A percentile compares a stretch with the other conserved stretches of the same genome.
phyloP scores from a whole-genome alignment of 805 yeast species.

The Kazachstania kunashirensis region DNA sequence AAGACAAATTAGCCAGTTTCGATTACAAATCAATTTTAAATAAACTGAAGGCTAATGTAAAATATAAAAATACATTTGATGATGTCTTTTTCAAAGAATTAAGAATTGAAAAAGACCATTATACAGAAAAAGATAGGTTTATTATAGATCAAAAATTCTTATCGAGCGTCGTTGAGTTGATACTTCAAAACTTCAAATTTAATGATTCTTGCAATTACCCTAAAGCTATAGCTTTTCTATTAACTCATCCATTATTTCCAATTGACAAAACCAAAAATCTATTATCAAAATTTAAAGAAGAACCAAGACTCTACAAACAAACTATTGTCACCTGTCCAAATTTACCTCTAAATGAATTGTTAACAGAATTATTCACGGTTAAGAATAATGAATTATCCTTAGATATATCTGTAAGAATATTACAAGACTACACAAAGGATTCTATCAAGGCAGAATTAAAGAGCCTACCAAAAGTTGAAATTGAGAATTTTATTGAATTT shows the following conservation, averaged over 20 bases:
- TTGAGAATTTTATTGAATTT: constrained; percentile 28
- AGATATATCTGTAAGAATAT: constrained; percentile 57
- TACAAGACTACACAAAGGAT: constrained; percentile 53
- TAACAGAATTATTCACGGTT: constrained; percentile 46
- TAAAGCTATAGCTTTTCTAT: constrained; percentile 59
- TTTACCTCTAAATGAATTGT: constrained; percentile 52
- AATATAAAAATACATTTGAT: constrained; percentile 25
- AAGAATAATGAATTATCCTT: constrained; percentile 55
- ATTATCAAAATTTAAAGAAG: constrained; percentile 40
- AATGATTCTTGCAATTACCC: constrained; percentile 29
- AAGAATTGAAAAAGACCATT: constrained; percentile 38
- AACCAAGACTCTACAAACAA: constrained; percentile 64
- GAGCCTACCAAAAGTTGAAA: constrained; percentile 24
- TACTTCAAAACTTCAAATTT: constrained; percentile 26
- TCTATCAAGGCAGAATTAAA: constrained; percentile 43
- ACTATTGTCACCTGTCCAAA: constrained; percentile 74
- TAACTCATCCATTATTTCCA: constrained; percentile 87
- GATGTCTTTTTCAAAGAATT: constrained; percentile 25
- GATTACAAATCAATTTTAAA: constrained; percentile 21
- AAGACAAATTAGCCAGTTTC: constrained; percentile 9
- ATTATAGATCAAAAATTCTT: constrained; percentile 50
- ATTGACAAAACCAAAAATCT: constrained; percentile 44
- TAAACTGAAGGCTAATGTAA: constrained; percentile 16
- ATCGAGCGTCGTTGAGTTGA: constrained; percentile 34
- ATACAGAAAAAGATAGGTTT: constrained; percentile 54